Evolutionary conservation across 2,329 filamentous ascomycete species (phyloP).

Genomic region (Mollisia scopiformis): DNA sequence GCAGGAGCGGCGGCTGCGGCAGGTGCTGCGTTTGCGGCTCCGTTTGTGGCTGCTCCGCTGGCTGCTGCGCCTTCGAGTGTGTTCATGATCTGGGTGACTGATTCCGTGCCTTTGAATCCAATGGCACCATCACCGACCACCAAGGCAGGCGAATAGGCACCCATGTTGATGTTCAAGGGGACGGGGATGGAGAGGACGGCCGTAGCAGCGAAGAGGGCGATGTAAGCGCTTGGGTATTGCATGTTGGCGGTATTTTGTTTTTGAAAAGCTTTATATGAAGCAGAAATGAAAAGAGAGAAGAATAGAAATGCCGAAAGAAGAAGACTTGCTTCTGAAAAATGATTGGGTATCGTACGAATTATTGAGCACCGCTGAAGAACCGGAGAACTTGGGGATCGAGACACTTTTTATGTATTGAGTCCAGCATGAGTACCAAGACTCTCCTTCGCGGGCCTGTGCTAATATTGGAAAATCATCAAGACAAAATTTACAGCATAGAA

Average conservation of each 20-base stretch:
- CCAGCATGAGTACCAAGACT: conserved; percentile 1
- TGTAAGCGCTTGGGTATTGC: conserved; percentile 14
- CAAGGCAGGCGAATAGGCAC: conserved; percentile 25
- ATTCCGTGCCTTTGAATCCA: conserved; percentile 20
- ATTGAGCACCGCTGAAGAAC: conserved; percentile 5
- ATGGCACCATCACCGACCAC: conserved; percentile 31
- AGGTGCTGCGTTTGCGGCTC: neutral
- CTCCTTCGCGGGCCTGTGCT: neutral
- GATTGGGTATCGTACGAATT: conserved; percentile 3
- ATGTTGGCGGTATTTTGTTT: conserved; percentile 7
- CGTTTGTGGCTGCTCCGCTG: conserved; percentile 8
- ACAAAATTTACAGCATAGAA: neutral
- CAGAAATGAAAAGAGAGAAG: conserved; percentile 1
- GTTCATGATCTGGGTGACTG: conserved; percentile 16
- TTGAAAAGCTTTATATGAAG: neutral
- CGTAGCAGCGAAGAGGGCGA: conserved; percentile 14
- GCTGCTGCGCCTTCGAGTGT: conserved; percentile 15
- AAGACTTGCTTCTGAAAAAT: conserved; percentile 12
- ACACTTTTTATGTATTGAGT: neutral
- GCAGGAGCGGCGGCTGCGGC: neutral
- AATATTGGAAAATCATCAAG: neutral
- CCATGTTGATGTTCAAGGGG: conserved; percentile 28
- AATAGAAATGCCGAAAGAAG: conserved; percentile 1
- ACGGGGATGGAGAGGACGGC: conserved; percentile 18
- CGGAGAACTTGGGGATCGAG: conserved; percentile 4